Base-by-base conservation (phyloP, 108 stramenopile genomes). In the Mediolabrus comicus region DNA sequence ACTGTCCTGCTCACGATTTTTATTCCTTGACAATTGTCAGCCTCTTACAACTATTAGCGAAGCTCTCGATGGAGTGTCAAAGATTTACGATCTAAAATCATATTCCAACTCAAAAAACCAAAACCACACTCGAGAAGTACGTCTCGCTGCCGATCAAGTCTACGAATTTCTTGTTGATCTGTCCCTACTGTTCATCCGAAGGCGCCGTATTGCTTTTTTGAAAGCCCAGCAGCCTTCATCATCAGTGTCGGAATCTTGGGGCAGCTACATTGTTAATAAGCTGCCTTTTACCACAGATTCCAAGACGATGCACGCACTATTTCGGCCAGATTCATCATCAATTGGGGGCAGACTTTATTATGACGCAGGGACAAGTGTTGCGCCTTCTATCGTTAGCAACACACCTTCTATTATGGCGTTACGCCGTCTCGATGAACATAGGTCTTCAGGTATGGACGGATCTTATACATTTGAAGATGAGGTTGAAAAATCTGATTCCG, bases 61-160 rank as follows among this genome's bases (percentile, higher is more conserved):
- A 82, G 91, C 86, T 16, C 82, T 89, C n/a, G 94, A 95, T 80
- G 91, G 91, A 2, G 53, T 86, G 49, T 79, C 86, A 34, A 85
- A 85, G 58, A 92, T 95, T 69, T 79, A 90, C 11, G 65, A 77
- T 4, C 74, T 95, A 62, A 89, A 86, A 59, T 79, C 61, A 38
- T 95, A 89, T 57, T 84, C 88, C 27, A 80, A 90, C 60, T 74
- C 84, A 62, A 88, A 86, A 63, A 61, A 80, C 38, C n/a, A 56
- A 10, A 72, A 77, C 51, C 75, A 77, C 12, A 75, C 68, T 9
- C 73, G 70, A 12, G 83, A 90, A 31, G 87, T 95, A 71, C 84
- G 87, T 38, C 61, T 58, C 26, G 80, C 78, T 43, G 94, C 94
- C 14, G 62, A 58, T 31, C 79, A 83, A 34, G 83, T 92, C 9